Evolutionary conservation across 441 rosid species (phyloP), one percentile per base, ranked within the genome.

Genomic region (Breynia disticha): DNA sequence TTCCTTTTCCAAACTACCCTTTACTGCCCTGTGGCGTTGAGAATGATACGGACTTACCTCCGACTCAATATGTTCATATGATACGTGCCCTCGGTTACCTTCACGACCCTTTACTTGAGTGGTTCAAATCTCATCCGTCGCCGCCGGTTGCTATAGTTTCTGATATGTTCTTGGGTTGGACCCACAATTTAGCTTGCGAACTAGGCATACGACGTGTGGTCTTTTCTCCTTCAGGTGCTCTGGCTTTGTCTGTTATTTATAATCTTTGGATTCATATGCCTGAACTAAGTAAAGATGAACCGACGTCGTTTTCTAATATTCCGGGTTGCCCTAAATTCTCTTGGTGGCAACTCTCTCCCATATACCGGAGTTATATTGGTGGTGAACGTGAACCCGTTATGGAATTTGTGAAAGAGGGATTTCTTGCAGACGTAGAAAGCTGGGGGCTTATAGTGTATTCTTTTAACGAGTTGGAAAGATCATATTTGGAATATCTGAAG

Each of bases 141-240:
- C 85, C 90, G 0, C 87, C 85, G 0, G 67, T 63, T 4, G 74
- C 79, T 19, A 66, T 79, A 46, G 48, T 82, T 19, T 73, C 89
- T 11, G 89, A 80, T 21, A 74, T 79, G 72, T 83, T 83, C 72
- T 72, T 80, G 39, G 90, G 90, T 7, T 83, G 90, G 87, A 80
- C 84, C 54, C 22, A 55, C 11, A 55, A 48, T 41, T 65, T 83
- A 3, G 79, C 86, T 7, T 37, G 11, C 37, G 54, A 49, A 11
- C 65, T 78, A 39, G 60, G 61, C 38, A 65, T 83, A 21, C 77
- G 73, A 7, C 67, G 87, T 16, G 35, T 83, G 61, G 71, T 78
- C 16, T 80, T 83, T 70, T 80, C 76, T 67, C 72, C 73, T 9
- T 61, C 72, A 4, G 78, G 79, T 1, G 70, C 80, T 0, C 28